phyloP scores from a whole-genome alignment of 352 stramenopile genomes.

The Pythium plurisporium region DNA sequence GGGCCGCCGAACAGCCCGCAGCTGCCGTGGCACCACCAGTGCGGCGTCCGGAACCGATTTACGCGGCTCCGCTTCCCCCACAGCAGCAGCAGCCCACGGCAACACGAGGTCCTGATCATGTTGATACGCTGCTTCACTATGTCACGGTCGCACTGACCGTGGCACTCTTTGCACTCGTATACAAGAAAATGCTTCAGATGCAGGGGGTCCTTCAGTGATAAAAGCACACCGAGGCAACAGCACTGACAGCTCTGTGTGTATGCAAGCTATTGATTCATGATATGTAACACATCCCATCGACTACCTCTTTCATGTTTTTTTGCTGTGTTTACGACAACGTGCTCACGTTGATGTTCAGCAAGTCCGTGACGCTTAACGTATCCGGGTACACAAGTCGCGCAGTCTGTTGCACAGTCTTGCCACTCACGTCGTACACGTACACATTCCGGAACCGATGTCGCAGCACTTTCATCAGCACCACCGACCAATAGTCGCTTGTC shows the following conservation, averaged over 20 bases:
- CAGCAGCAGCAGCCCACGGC: background rate
- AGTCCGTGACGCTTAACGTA: conserved; percentile 22
- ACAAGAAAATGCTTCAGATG: conserved; percentile 78
- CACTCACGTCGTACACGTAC: conserved; percentile 37
- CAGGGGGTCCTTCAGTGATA: conserved; percentile 58
- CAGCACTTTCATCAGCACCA: conserved; percentile 36
- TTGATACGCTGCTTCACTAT: conserved; percentile 71
- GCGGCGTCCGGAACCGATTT: conserved; percentile 1
- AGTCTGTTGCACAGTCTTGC: conserved; percentile 19
- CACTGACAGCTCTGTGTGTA: background rate
- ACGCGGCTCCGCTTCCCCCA: conserved; percentile 2
- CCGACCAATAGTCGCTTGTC: conserved; percentile 25
- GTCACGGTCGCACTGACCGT: conserved; percentile 57
- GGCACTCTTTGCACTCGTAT: conserved; percentile 67
- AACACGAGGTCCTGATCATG: conserved; percentile 33
- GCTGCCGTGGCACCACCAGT: background rate
- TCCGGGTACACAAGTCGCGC: conserved; percentile 31
- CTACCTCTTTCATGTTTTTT: too few relatives aligned
- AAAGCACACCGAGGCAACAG: too few relatives aligned
- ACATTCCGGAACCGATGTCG: conserved; percentile 32
- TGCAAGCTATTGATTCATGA: too few relatives aligned
- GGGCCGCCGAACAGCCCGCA: background rate
- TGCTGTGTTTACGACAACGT: background rate
- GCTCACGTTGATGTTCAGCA: conserved; percentile 16
- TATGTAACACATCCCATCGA: too few relatives aligned